These are phyloP conservation scores for Fraxinus sp. DNA, from an alignment of 305 asterid genomes.

Conservation along the genomic window DNA sequence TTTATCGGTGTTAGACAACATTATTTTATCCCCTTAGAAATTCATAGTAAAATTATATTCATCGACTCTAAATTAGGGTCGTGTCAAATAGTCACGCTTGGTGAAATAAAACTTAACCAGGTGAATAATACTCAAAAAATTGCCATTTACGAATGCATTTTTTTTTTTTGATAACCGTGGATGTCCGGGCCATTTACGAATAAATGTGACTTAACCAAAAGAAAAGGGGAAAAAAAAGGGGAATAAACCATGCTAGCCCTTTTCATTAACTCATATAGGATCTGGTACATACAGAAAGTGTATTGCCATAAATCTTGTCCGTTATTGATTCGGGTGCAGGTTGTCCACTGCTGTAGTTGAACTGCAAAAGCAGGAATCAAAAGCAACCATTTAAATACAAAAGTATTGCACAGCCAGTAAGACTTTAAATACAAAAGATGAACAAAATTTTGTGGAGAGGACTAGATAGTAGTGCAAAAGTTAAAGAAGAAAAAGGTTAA, in stretches of 20 bases:
- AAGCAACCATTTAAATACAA: background rate
- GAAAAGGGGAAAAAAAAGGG: background rate
- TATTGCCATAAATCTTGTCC: slow-evolving; percentile 93
- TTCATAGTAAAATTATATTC: background rate
- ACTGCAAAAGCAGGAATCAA: slow-evolving; percentile 51
- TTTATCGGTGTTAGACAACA: background rate
- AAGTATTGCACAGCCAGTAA: background rate
- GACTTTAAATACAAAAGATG: background rate
- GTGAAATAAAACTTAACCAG: background rate
- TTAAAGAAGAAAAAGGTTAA: background rate
- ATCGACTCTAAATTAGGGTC: background rate
- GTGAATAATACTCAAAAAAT: background rate
- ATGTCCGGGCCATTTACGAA: background rate
- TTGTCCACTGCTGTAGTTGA: slow-evolving; percentile 96
- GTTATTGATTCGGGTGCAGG: slow-evolving; percentile 98
- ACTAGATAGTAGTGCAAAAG: background rate
- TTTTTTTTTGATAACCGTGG: too few species aligned
- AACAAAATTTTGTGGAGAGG: background rate
- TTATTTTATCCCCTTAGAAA: background rate
- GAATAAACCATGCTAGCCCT: background rate
- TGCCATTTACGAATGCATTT: background rate
- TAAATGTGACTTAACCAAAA: background rate
- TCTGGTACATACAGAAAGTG: slow-evolving; percentile 74
- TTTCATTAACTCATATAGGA: slow-evolving; percentile 20
- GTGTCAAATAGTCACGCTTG: background rate